phyloP scores from a whole-genome alignment of 768 basidiomycete genomes.

The Thelephora aurantiotincta region DNA sequence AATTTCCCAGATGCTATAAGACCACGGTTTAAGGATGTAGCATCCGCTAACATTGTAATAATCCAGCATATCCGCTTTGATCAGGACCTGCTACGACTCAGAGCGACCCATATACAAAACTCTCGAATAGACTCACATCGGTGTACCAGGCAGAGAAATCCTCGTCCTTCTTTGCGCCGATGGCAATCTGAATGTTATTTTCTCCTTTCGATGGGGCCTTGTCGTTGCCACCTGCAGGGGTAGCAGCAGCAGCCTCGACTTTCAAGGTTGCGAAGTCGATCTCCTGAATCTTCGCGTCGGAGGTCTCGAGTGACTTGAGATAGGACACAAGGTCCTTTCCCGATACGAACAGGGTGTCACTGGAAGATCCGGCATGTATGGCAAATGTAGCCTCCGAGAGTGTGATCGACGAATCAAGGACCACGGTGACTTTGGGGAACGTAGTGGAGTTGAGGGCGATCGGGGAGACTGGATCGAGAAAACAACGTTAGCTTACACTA shows the following conservation, averaged over 20 bases:
- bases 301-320: constrained; percentile 56
- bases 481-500: background rate
- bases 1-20: constrained; percentile 91
- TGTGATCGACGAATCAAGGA: constrained; percentile 72
- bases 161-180: constrained; percentile 90
- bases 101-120: background rate
- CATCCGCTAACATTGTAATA: constrained; percentile 99
- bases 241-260: constrained; percentile 25
- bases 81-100: constrained; percentile 51
- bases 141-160: constrained; percentile 95
- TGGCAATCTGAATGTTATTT: constrained; percentile 82
- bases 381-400: constrained; percentile 55
- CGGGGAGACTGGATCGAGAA: constrained; percentile 48
- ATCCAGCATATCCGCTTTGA: constrained; percentile 98
- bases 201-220: constrained; percentile 75
- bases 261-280: constrained; percentile 60
- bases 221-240: constrained; percentile 28
- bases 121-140: constrained; percentile 37
- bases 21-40: constrained; percentile 97
- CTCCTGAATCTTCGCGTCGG: constrained; percentile 48
- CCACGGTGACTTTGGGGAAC: constrained; percentile 58
- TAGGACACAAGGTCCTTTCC: constrained; percentile 66
- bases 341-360: constrained; percentile 61
- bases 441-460: constrained; percentile 51
- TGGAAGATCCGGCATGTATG: constrained; percentile 60